A percentile compares a stretch with the other conserved stretches of the same genome.
Conservation (phyloP, 257 asterid species). For the Perilla frutescens region DNA sequence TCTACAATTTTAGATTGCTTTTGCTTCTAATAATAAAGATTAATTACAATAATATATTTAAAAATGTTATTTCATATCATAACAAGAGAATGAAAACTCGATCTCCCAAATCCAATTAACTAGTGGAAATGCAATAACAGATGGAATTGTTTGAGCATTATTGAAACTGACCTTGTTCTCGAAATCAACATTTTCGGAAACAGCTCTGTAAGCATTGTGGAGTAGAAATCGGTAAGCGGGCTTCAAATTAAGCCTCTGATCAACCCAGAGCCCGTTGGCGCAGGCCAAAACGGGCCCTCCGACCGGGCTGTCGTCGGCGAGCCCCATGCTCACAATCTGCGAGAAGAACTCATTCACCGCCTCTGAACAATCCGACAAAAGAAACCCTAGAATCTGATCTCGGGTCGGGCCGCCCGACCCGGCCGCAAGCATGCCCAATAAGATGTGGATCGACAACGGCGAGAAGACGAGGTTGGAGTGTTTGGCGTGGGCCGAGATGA, state of each 20-base stretch:
- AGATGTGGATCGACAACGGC: slow-evolving; percentile 51
- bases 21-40: too few relatives aligned
- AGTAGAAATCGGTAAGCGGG: not conserved
- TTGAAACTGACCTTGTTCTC: not conserved
- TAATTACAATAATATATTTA: too few relatives aligned
- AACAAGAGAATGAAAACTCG: too few relatives aligned
- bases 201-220: not conserved
- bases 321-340: not conserved
- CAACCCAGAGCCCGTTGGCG: not conserved
- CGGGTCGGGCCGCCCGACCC: not conserved
- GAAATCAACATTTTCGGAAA: not conserved
- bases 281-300: not conserved
- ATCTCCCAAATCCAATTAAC: too few relatives aligned
- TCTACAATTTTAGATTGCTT: too few relatives aligned
- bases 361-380: not conserved
- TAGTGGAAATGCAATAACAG: too few relatives aligned
- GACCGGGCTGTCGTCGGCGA: not conserved
- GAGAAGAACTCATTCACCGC: not conserved
- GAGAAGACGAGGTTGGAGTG: slow-evolving; percentile 45
- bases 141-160: too few relatives aligned
- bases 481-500: slow-evolving; percentile 36
- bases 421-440: slow-evolving; percentile 34
- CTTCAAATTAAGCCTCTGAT: not conserved
- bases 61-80: too few relatives aligned
- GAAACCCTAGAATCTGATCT: not conserved